Evolutionary conservation across 768 basidiomycete species (phyloP).

Genomic region (Podaxis sp.): DNA sequence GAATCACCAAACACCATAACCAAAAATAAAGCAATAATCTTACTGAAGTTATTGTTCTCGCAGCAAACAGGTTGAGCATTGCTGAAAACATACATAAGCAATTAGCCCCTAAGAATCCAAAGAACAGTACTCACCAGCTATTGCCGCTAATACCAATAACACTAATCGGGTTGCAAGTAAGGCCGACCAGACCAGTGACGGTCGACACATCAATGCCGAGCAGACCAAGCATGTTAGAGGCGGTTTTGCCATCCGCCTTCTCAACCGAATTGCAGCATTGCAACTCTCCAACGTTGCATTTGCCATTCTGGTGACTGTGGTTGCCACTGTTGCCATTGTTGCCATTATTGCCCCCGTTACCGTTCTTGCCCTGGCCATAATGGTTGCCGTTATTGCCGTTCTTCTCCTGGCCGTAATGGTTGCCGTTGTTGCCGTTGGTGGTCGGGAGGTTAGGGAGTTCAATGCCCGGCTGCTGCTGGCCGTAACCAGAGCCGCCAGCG

Average conservation of each 20-base stretch:
- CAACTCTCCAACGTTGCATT: constrained; percentile 4
- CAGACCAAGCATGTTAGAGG: constrained; percentile 14
- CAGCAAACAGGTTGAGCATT: constrained; percentile 21
- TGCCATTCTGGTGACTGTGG: background rate
- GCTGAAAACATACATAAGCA: constrained; percentile 7
- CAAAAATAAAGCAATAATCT: background rate
- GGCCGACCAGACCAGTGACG: constrained; percentile 23
- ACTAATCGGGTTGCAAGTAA: constrained; percentile 26
- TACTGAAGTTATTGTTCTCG: constrained; percentile 20
- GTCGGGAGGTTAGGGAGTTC: background rate
- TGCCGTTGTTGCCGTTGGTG: background rate
- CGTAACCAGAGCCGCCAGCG: background rate
- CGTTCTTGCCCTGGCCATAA: too few relatives aligned
- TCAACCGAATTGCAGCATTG: constrained; percentile 8
- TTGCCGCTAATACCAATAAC: constrained; percentile 20
- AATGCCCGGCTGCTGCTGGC: too few relatives aligned
- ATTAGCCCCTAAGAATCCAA: background rate
- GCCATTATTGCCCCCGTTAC: too few relatives aligned
- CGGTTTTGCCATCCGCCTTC: constrained; percentile 14
- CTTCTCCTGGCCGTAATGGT: background rate
- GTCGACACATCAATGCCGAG: constrained; percentile 17
- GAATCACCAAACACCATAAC: background rate
- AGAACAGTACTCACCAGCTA: constrained; percentile 21
- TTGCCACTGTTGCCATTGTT: background rate
- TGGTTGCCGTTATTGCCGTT: too few relatives aligned